Evolutionary conservation across 176 grass and related monocot species (phyloP).

Genomic region (Paspalum notatum): DNA sequence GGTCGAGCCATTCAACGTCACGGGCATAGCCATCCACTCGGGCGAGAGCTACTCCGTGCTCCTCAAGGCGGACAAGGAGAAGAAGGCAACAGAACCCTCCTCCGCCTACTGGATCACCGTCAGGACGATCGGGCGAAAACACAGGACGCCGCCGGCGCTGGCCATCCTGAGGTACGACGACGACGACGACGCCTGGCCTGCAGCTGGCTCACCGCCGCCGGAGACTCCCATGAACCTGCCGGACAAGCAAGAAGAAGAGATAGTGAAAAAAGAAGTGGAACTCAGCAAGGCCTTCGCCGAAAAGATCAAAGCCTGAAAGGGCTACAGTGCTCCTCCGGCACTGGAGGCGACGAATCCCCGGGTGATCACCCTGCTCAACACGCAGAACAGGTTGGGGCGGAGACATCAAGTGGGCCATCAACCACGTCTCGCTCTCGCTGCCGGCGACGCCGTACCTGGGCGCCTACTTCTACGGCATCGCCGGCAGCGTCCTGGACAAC

Average conservation of each 20-base stretch:
- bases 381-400: neutral
- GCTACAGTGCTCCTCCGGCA: too few species aligned
- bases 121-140: slow-evolving; percentile 57
- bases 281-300: slow-evolving; percentile 28
- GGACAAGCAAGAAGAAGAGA: too few species aligned
- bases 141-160: slow-evolving; percentile 61
- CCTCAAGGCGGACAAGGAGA: slow-evolving; percentile 44
- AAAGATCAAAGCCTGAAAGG: neutral
- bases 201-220: neutral
- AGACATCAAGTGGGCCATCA: slow-evolving; percentile 38
- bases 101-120: slow-evolving; percentile 76
- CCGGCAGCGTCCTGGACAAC: slow-evolving; percentile 27
- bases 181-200: neutral
- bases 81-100: slow-evolving; percentile 5
- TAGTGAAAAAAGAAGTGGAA: neutral
- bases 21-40: slow-evolving; percentile 85
- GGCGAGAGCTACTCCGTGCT: slow-evolving; percentile 89
- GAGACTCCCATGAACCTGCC: neutral
- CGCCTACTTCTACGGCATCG: slow-evolving; percentile 15
- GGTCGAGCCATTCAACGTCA: slow-evolving; percentile 53
- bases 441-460: slow-evolving; percentile 45
- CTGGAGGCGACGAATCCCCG: neutral
- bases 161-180: slow-evolving; percentile 26
- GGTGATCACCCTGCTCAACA: slow-evolving; percentile 43
- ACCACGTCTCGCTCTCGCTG: slow-evolving; percentile 38